Evolutionary conservation across 2,329 filamentous ascomycete species (phyloP).

Genomic region (Plenodomus biglobosus): DNA sequence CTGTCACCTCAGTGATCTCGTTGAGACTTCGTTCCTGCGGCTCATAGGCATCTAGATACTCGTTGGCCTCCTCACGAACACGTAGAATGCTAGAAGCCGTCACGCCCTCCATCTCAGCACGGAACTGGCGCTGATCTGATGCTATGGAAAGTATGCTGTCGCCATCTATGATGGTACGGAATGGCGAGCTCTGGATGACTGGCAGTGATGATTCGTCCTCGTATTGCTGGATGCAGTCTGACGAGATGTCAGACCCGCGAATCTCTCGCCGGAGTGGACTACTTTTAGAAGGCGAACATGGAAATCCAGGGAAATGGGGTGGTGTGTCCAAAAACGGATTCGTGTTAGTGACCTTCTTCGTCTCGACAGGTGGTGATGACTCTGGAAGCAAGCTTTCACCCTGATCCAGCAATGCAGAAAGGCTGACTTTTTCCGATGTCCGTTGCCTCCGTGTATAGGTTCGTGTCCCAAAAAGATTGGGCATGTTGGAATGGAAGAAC

Average conservation of each 20-base stretch:
- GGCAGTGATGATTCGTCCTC: conserved; percentile 37
- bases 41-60: conserved; percentile 38
- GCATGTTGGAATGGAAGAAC: conserved; percentile 41
- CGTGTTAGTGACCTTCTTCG: conserved; percentile 16
- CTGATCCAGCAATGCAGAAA: conserved; percentile 35
- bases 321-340: conserved; percentile 40
- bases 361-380: conserved; percentile 28
- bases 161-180: conserved; percentile 33
- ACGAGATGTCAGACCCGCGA: conserved; percentile 28
- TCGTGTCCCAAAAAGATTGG: conserved; percentile 28
- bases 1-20: conserved; percentile 41
- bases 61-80: conserved; percentile 38
- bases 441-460: conserved; percentile 23
- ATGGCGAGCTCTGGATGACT: conserved; percentile 37
- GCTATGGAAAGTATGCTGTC: conserved; percentile 27
- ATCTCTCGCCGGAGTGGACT: conserved; percentile 40
- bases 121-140: conserved; percentile 38
- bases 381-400: conserved; percentile 38
- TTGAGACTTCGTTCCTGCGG: conserved; percentile 35
- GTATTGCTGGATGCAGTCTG: conserved; percentile 18
- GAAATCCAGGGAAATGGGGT: conserved; percentile 29
- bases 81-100: conserved; percentile 33
- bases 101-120: conserved; percentile 32
- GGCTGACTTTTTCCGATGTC: conserved; percentile 32
- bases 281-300: conserved; percentile 35